phyloP scores from a whole-genome alignment of 2,329 filamentous ascomycete species.

The Trichoderma semiorbis region DNA sequence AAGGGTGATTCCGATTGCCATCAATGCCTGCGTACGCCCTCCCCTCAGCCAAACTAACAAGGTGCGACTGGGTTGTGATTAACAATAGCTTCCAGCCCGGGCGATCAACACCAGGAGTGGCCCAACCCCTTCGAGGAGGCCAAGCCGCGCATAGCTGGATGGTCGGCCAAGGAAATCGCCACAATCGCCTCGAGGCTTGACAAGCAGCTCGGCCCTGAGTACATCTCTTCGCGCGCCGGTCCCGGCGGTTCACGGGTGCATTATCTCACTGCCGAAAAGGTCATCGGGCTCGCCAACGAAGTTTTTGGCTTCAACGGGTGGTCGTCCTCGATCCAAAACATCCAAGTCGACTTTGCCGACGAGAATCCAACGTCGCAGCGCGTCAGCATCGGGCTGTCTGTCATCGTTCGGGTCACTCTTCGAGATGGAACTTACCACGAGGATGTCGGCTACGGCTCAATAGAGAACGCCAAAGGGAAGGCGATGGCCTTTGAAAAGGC shows the following conservation, averaged over 20 bases:
- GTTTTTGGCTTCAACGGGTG: conserved; percentile 97
- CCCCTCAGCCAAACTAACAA: conserved; percentile 9
- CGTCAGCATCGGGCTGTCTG: conserved; percentile 81
- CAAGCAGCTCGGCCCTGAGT: conserved; percentile 93
- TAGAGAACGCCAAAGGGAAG: conserved; percentile 94
- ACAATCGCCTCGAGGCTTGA: conserved; percentile 83
- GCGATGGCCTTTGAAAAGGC: conserved; percentile 96
- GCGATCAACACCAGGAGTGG: conserved; percentile 58
- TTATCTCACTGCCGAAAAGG: conserved; percentile 95
- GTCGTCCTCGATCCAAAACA: conserved; percentile 92
- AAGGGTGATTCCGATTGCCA: conserved; percentile 22
- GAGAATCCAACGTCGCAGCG: conserved; percentile 74
- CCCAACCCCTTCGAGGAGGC: conserved; percentile 79
- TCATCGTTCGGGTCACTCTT: conserved; percentile 85
- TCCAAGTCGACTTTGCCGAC: conserved; percentile 93
- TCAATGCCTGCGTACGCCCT: conserved; percentile 44
- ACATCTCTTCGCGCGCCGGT: conserved; percentile 82
- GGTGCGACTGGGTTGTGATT: conserved; percentile 13
- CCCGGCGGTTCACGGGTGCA: conserved; percentile 83
- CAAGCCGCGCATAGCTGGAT: conserved; percentile 67
- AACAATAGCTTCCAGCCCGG: conserved; percentile 49
- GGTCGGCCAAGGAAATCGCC: conserved; percentile 86
- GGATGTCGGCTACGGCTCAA: conserved; percentile 94
- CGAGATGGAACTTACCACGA: conserved; percentile 96
- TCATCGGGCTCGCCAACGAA: conserved; percentile 90